Evolutionary conservation across 2,329 filamentous ascomycete genomes (phyloP), one percentile per base, ranked within the genome.

Genomic region (Colletotrichum sp.): DNA sequence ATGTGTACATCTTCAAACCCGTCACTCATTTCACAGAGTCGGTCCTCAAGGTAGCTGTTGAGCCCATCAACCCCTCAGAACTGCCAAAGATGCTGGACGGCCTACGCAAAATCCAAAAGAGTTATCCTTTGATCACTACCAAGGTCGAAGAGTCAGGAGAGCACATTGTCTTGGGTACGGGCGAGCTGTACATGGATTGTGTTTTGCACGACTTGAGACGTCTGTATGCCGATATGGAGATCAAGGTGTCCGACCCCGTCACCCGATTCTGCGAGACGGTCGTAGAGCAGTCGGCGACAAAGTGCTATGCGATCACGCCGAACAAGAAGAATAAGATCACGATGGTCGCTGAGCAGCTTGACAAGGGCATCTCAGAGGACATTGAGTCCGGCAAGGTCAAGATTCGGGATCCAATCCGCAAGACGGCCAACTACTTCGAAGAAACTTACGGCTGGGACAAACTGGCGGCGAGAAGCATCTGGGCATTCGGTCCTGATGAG

Each of bases 291-390:
- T 98, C 96, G 21, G 96, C 96, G 24, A 98, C 98, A 76, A 98
- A 98, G 86, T 99, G 97, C 87, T 99, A 98, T 84, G 96, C 97
- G 26, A 93, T 98, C 80, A 99, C 97, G 4, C 97, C 97, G 3
- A 99, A 99, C 88, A 99, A 99, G 88, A 98, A 98, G 89, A 99
- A 99, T 88, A 98, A 98, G 85, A 94, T 99, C 81, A 99, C 97
- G 44, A 98, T 99, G 95, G 95, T 99, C 73, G 97, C 97, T 5
- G 97, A 99, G 84, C 96, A 97, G 39, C 88, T 99, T 16, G 97
- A 99, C 79, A 95, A 98, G 80, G 97, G 97, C 18, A 98, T 99
- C 78, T 95, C 96, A 7, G 93, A 95, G 81, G 97, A 99, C 81
- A 99, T 99, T 78, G 97, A 99, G 87, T 93, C 92, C 64, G 96